Evolutionary conservation across 179 eudicot genomes (phyloP).

Genomic region (Monotropa hypopitys): DNA sequence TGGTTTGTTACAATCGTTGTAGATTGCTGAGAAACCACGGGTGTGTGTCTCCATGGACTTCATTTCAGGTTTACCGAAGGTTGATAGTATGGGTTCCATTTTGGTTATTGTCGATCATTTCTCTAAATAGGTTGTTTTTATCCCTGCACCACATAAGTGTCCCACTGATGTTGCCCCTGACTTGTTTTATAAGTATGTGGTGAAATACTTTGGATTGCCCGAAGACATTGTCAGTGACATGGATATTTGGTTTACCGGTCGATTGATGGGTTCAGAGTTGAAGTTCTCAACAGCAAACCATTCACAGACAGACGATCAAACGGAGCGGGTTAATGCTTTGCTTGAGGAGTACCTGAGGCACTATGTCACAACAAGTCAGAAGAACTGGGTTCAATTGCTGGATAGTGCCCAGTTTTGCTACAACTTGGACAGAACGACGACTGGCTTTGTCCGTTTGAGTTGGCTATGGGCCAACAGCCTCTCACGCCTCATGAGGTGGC

Average conservation of each 20-base stretch:
- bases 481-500: constrained; percentile 7
- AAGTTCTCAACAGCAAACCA: constrained; percentile 6
- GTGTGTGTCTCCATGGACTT: constrained; percentile 8
- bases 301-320: constrained; percentile 15
- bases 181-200: background rate
- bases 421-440: background rate
- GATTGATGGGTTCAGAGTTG: background rate
- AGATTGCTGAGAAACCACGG: background rate
- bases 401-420: constrained; percentile 11
- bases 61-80: background rate
- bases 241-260: background rate
- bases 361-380: constrained; percentile 3
- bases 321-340: background rate
- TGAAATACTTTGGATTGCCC: background rate
- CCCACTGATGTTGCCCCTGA: background rate
- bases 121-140: constrained; percentile 4
- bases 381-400: constrained; percentile 4
- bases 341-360: constrained; percentile 13
- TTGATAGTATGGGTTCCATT: background rate
- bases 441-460: background rate
- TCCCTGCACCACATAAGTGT: background rate
- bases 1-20: constrained; percentile 7
- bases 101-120: constrained; percentile 14
- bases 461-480: background rate
- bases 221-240: constrained; percentile 5